Base-by-base conservation (phyloP, 2,329 filamentous ascomycete species). In the Diaporthe sp. region DNA sequence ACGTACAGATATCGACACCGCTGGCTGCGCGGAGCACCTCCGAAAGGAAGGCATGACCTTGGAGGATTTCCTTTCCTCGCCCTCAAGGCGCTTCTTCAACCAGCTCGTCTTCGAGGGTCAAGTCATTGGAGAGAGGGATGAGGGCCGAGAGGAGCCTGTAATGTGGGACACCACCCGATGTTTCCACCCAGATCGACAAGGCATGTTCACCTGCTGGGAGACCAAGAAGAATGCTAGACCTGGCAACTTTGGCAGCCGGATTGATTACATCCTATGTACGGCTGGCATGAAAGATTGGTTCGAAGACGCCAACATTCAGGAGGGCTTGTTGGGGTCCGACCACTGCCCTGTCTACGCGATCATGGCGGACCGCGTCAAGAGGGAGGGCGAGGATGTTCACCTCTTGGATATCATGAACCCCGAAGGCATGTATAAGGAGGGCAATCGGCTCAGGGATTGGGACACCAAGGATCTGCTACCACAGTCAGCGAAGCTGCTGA, bases 131-230 rank as follows among this genome's bases (percentile, higher is more conserved):
- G 84, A 89, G 47, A 89, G 91, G 74, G 95, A 97, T 75, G 85
- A 92, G 78, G 92, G 90, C 0, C 88, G 93, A 77, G 92, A 96
- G 80, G 79, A 87, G 17, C 91, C 95, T 3, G 90, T 96, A 1
- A 85, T 98, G 54, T 94, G 93, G 89, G 97, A 99, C 84, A 87
- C 97, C 25, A 96, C 94, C 78, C 90, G 97, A 66, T 90, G 89
- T 35, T 97, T 96, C 80, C 94, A 98, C 80, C 93, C 94, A 0
- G 84, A 86, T n/a, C 89, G 97, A 52, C 87, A 88, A 76, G 95
- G 95, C 76, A 98, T 99, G 97, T 98, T 95, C 82, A 98, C 97
- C 0, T 98, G 96, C 82, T 98, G 96, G 96, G 95, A 98, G 77
- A 96, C 95, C 68, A 96, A 94, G 82, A 94, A 95, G 80, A 98